Evolutionary conservation across 2,329 filamentous ascomycete genomes (phyloP).

Genomic region (Venturia pyrina): DNA sequence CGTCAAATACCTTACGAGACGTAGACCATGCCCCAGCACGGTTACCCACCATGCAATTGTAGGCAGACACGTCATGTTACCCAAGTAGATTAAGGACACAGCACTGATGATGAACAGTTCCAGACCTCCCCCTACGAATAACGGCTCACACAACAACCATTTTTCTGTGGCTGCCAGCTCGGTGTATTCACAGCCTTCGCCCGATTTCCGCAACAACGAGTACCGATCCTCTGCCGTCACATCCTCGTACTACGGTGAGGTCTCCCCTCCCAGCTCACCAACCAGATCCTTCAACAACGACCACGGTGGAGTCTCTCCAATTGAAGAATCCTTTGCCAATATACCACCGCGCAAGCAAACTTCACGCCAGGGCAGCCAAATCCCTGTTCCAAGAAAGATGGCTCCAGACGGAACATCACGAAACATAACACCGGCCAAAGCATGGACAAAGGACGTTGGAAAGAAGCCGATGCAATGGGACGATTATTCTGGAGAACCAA

Average conservation of each 20-base stretch:
- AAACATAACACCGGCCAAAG: slow-evolving; percentile 5
- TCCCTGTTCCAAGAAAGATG: slow-evolving; percentile 12
- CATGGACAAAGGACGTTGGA: slow-evolving; percentile 10
- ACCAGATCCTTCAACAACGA: background rate
- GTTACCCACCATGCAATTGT: slow-evolving; percentile 9
- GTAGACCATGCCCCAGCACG: background rate
- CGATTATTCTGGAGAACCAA: slow-evolving; percentile 56
- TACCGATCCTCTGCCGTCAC: slow-evolving; percentile 14
- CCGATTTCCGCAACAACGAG: slow-evolving; percentile 17
- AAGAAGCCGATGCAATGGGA: slow-evolving; percentile 41
- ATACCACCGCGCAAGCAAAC: slow-evolving; percentile 5
- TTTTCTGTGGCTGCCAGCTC: slow-evolving; percentile 37
- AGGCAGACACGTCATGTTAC: background rate
- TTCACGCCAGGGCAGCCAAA: slow-evolving; percentile 11
- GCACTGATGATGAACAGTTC: background rate
- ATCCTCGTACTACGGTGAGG: slow-evolving; percentile 19
- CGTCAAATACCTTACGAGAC: background rate
- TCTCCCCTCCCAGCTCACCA: slow-evolving; percentile 16
- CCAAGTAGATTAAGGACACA: background rate
- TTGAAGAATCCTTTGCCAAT: slow-evolving; percentile 22
- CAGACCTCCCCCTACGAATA: background rate
- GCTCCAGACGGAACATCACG: background rate
- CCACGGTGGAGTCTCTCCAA: slow-evolving; percentile 29
- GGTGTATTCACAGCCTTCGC: slow-evolving; percentile 49
- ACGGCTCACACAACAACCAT: slow-evolving; percentile 16